Evolutionary conservation across 257 asterid genomes (phyloP).

Genomic region (Ophiorrhiza pumila): DNA sequence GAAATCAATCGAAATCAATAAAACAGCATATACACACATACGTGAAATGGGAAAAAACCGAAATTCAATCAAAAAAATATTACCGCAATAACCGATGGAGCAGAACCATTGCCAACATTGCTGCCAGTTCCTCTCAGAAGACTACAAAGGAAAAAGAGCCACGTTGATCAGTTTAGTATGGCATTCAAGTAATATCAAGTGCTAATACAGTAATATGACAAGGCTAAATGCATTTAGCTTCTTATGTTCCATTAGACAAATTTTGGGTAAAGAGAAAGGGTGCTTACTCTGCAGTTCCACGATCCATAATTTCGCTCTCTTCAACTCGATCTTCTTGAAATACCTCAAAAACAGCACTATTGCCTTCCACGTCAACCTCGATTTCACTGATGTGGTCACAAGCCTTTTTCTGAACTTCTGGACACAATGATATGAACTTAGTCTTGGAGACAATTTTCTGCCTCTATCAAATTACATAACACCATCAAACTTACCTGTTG

Average conservation of each 20-base stretch:
- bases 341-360: constrained; percentile 39
- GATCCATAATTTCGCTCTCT: constrained; percentile 32
- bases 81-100: constrained; percentile 16
- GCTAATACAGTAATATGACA: neutral
- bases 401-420: constrained; percentile 37
- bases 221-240: neutral
- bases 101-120: neutral
- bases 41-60: neutral
- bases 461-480: neutral
- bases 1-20: neutral
- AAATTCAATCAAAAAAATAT: neutral
- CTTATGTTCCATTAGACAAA: neutral
- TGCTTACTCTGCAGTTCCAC: constrained; percentile 43
- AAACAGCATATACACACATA: neutral
- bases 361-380: constrained; percentile 34
- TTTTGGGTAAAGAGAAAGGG: constrained; percentile 11
- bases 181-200: no score
- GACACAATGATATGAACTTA: constrained; percentile 15
- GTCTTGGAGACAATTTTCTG: neutral
- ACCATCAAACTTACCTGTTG: constrained; percentile 36
- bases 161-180: no score
- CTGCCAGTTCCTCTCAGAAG: neutral
- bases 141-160: neutral
- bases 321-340: constrained; percentile 35
- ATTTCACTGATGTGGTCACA: constrained; percentile 15